phyloP scores from a whole-genome alignment of 805 yeast genomes.

The Peterozyma toletana region DNA sequence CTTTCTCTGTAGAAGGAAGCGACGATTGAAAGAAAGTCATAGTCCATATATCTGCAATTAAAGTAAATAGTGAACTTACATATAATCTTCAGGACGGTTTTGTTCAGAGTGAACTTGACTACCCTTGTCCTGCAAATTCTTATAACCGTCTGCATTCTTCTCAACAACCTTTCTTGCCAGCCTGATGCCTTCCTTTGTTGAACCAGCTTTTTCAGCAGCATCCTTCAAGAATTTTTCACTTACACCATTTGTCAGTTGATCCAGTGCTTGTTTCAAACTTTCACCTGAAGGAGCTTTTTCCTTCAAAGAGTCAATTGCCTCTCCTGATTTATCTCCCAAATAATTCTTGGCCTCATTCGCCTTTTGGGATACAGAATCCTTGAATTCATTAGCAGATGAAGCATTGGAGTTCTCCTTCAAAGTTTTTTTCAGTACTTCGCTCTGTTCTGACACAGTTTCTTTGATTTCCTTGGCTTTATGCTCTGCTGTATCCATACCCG shows the following conservation, averaged over 20 bases:
- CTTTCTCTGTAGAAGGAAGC: too few species aligned
- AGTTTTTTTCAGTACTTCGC: not conserved
- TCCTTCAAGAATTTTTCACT: not conserved
- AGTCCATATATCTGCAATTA: too few species aligned
- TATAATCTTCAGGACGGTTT: conserved; percentile 39
- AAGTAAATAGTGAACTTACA: conserved; percentile 14
- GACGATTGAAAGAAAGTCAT: too few species aligned
- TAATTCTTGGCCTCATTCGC: conserved; percentile 17
- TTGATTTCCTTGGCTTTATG: conserved; percentile 1
- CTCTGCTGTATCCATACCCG: conserved; percentile 30
- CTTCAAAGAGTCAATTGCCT: conserved; percentile 4
- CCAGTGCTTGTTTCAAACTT: too few species aligned
- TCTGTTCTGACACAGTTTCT: conserved; percentile 4
- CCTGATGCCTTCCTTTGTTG: conserved; percentile 21
- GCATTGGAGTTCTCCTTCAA: conserved; percentile 11
- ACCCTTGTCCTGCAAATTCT: conserved; percentile 35
- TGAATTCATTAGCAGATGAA: conserved; percentile 23
- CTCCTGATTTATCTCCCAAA: conserved; percentile 1
- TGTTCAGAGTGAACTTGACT: conserved; percentile 33
- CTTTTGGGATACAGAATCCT: conserved; percentile 30
- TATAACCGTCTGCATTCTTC: conserved; percentile 27
- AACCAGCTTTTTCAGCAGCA: conserved; percentile 4
- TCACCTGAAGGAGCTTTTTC: conserved; percentile 8
- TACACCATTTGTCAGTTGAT: not conserved
- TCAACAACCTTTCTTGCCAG: conserved; percentile 12